phyloP scores from a whole-genome alignment of 345 rosid species.

The Chamaenerion angustifolium region DNA sequence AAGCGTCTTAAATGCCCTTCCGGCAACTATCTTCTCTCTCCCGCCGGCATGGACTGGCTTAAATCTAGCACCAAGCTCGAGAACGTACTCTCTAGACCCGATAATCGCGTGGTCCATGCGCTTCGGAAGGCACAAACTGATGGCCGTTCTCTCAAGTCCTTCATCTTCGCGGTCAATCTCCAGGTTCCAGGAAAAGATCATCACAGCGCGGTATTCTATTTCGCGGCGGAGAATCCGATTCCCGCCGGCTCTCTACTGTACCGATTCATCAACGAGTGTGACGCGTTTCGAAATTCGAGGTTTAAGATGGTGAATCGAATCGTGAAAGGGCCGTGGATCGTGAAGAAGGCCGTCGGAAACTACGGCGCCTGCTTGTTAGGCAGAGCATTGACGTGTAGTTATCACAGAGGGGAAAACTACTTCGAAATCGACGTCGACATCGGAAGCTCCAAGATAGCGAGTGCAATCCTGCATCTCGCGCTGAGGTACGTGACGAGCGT shows the following conservation, averaged over 20 bases:
- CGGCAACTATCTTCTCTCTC: constrained; percentile 62
- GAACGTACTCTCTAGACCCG: constrained; percentile 61
- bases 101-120: constrained; percentile 62
- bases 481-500: too few relatives aligned
- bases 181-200: constrained; percentile 94
- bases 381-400: constrained; percentile 62
- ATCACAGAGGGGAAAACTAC: constrained; percentile 53
- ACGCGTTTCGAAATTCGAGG: constrained; percentile 63
- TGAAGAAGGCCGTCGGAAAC: constrained; percentile 62
- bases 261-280: constrained; percentile 65
- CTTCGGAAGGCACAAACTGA: constrained; percentile 42
- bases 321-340: constrained; percentile 90
- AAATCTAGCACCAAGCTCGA: constrained; percentile 40
- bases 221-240: constrained; percentile 61
- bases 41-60: too few relatives aligned
- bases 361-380: constrained; percentile 82
- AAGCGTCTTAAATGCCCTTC: constrained; percentile 50
- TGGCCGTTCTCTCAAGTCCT: constrained; percentile 50
- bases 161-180: constrained; percentile 70
- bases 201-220: constrained; percentile 78
- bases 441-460: too few relatives aligned
- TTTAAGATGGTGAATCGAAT: constrained; percentile 85
- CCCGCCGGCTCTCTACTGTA: constrained; percentile 46
- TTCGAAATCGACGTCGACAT: too few relatives aligned
- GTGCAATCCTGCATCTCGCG: too few relatives aligned